Evolutionary conservation across 805 yeast species (phyloP), one percentile per base, ranked within the genome.

Genomic region (Millerozyma acaciae): DNA sequence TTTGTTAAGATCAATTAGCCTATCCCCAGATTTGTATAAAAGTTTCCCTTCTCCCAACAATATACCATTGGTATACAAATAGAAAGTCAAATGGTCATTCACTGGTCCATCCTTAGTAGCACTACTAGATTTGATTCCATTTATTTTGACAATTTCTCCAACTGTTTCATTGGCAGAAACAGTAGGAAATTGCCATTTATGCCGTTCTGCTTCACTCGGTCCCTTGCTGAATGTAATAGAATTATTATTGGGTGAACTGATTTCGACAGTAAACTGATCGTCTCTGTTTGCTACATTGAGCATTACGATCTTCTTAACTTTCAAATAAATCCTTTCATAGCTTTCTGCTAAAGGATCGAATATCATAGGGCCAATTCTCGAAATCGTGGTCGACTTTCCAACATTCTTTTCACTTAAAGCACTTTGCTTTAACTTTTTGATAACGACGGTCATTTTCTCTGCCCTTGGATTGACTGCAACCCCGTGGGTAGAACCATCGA

Each of bases 391-490:
- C 3, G 75, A 57, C 20, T 65, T 56, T 9, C 62, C 50, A 19
- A 65, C 49, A 13, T 29, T 28, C 20, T 28, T 37, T 20, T 38
- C 49, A 28, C 50, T 26, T 39, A 63, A 63, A 4, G 25, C 22
- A 8, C 21, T n/a, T 34, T 73, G 77, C 50, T 73, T 75, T 48
- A 84, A 74, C 52, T 85, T 95, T 54, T 84, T 85, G 28, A 86
- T 75, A 2, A 89, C 70, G 7, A 84, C 72, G 21, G 76, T 70
- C 43, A 87, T 63, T 37, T 68, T 70, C 46, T 82, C 89, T 3
- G 93, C 87, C 54, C 94, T 70, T 17, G 90, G 88, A 40, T 85
- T 84, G 18, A 84, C 73, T 4, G 89, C 90, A 34, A 85, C 76
- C 42, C 95, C 95, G 34, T 73, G 74, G 37, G 70, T 75, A 1